phyloP scores from a whole-genome alignment of 768 basidiomycete genomes.

The Gymnopilus dilepis region DNA sequence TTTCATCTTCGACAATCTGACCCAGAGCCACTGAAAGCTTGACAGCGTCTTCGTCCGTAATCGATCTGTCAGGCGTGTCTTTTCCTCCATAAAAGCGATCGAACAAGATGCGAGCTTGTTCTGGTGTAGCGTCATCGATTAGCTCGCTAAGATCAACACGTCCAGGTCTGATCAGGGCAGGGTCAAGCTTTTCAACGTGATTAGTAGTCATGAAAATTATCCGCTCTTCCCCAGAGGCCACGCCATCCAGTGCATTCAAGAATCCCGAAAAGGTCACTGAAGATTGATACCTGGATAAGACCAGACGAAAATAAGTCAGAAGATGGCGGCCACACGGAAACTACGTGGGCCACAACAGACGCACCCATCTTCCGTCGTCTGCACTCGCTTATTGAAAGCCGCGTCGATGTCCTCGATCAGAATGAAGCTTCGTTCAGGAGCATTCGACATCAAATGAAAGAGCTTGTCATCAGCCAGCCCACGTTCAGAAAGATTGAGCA shows the following conservation, averaged over 20 bases:
- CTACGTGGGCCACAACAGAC: constrained; percentile 26
- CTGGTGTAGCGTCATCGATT: constrained; percentile 85
- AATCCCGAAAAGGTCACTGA: constrained; percentile 98
- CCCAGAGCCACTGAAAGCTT: constrained; percentile 58
- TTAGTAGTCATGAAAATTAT: constrained; percentile 99
- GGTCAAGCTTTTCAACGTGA: constrained; percentile 86
- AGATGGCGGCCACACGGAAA: constrained; percentile 5
- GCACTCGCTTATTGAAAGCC: constrained; percentile 92
- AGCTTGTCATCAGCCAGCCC: constrained; percentile 97
- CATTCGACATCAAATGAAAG: constrained; percentile 90
- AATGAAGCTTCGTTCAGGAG: constrained; percentile 92
- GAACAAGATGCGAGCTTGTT: constrained; percentile 81
- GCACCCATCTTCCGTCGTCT: constrained; percentile 92
- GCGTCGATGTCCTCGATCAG: constrained; percentile 98
- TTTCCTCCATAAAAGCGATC: constrained; percentile 78
- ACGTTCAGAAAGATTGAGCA: constrained; percentile 94
- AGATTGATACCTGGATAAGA: constrained; percentile 76
- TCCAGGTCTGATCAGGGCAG: constrained; percentile 94
- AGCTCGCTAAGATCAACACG: constrained; percentile 87
- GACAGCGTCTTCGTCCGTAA: constrained; percentile 42
- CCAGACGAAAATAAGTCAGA: constrained; percentile 18
- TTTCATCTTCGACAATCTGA: constrained; percentile 57
- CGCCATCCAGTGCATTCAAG: constrained; percentile 95
- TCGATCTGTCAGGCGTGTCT: constrained; percentile 29
- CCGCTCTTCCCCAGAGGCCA: constrained; percentile 97